Percentiles rank a stretch among this genome's conserved stretches.
These are phyloP conservation scores for Bremia lactucae DNA, from an alignment of 352 stramenopile species.

Conservation along the genomic window DNA sequence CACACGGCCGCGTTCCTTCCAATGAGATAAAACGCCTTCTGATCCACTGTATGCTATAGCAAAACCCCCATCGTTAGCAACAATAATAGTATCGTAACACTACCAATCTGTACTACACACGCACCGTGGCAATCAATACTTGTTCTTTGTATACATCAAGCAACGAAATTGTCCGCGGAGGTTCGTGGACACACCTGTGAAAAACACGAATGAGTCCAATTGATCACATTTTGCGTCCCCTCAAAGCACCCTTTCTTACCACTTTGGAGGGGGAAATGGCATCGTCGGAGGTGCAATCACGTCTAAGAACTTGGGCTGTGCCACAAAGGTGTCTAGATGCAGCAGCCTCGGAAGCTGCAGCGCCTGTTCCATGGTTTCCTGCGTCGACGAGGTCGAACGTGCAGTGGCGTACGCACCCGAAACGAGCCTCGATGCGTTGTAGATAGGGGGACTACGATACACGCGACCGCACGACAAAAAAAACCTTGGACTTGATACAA, in stretches of 20 bases:
- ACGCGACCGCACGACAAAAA: constrained; percentile 7
- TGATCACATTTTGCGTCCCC: too few relatives aligned
- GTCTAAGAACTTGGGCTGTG: constrained; percentile 53
- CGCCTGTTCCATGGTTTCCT: constrained; percentile 36
- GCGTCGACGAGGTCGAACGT: constrained; percentile 2
- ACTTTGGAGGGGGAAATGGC: constrained; percentile 51
- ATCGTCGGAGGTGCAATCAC: constrained; percentile 53
- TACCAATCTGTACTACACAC: constrained; percentile 1
- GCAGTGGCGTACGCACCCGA: constrained; percentile 6
- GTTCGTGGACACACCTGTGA: constrained; percentile 39
- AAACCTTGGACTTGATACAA: background rate
- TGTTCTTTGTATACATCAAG: constrained; percentile 79
- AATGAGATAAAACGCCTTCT: constrained; percentile 70
- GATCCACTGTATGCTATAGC: constrained; percentile 58
- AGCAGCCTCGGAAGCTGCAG: constrained; percentile 53
- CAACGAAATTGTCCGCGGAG: constrained; percentile 46
- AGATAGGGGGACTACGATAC: background rate
- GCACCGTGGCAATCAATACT: constrained; percentile 62
- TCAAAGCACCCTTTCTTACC: too few relatives aligned
- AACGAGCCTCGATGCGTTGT: too few relatives aligned
- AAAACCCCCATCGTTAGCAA: constrained; percentile 1
- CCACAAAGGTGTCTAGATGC: constrained; percentile 40
- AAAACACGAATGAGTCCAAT: too few relatives aligned
- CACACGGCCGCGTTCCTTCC: constrained; percentile 63
- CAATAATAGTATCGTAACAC: background rate